Conservation (phyloP, 2,329 filamentous ascomycete species). For the Nemania sp. region DNA sequence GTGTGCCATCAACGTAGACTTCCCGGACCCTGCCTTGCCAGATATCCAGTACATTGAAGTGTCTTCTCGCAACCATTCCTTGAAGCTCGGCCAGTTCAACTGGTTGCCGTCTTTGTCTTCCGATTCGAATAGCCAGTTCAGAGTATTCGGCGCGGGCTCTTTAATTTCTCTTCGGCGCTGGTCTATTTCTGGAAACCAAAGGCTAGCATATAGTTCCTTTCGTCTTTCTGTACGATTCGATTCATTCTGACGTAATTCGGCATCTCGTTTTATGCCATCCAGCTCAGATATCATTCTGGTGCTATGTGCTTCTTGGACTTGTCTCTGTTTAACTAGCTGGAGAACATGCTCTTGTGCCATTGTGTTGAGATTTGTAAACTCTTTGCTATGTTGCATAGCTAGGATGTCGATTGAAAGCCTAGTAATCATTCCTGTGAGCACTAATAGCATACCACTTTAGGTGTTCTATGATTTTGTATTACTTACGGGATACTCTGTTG, state of each 20-base stretch:
- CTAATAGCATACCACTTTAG: background rate
- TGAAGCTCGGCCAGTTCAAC: constrained; percentile 9
- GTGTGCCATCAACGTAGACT: constrained; percentile 24
- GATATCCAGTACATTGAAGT: constrained; percentile 23
- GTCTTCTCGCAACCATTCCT: constrained; percentile 19
- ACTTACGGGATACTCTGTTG: constrained; percentile 5
- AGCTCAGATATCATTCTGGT: background rate
- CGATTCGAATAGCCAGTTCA: constrained; percentile 10
- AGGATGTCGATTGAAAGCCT: constrained; percentile 3
- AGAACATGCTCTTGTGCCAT: constrained; percentile 1
- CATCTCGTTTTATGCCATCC: background rate
- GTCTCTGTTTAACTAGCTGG: background rate
- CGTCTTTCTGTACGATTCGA: background rate
- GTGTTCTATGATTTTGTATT: background rate
- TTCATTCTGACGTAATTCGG: background rate
- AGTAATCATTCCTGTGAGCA: background rate
- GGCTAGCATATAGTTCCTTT: constrained; percentile 6
- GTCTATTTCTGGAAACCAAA: constrained; percentile 16
- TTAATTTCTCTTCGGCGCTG: constrained; percentile 12
- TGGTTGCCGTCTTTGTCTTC: no score
- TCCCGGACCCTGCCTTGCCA: constrained; percentile 24
- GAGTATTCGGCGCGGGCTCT: constrained; percentile 11
- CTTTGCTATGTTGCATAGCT: background rate
- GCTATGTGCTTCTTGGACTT: background rate
- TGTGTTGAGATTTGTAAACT: constrained; percentile 8